A percentile compares a stretch with the other conserved stretches of the same genome.
Evolutionary conservation across 78 protist species (phyloP).

Genomic region (Dictyostelium discoideum): DNA sequence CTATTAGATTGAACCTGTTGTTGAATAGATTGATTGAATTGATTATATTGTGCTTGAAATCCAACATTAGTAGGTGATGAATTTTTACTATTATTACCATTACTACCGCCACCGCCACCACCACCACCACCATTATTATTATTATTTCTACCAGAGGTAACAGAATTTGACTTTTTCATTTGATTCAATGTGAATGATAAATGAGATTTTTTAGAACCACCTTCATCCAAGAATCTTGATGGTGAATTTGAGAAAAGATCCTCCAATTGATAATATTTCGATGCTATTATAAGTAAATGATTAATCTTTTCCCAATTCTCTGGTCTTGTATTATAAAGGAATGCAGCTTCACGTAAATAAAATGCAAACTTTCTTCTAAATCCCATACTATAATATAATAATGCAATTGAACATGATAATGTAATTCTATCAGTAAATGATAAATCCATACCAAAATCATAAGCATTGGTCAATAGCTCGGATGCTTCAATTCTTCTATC

Average conservation of each 20-base stretch:
- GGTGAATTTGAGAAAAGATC: constrained; percentile 37
- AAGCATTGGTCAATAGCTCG: constrained; percentile 1
- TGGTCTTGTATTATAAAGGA: constrained; percentile 30
- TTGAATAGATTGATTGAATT: not conserved
- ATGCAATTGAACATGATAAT: constrained; percentile 54
- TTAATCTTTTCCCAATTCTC: constrained; percentile 59
- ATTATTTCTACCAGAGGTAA: not conserved
- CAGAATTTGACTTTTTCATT: constrained; percentile 11
- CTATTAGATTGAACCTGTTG: not conserved
- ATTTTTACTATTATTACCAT: not conserved
- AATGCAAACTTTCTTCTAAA: constrained; percentile 82
- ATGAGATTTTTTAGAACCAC: not conserved
- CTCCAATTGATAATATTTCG: constrained; percentile 58
- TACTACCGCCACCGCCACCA: too few relatives aligned
- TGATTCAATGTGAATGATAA: constrained; percentile 17
- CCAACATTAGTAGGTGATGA: not conserved
- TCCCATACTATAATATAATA: constrained; percentile 55
- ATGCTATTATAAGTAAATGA: constrained; percentile 32
- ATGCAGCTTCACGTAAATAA: constrained; percentile 73
- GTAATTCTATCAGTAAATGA: constrained; percentile 16
- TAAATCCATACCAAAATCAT: constrained; percentile 23
- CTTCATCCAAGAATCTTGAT: constrained; percentile 39
- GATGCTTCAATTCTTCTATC: constrained; percentile 76
- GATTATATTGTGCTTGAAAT: constrained; percentile 9
- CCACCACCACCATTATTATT: too few relatives aligned